These are phyloP conservation scores for Alternaria brassicae DNA, from an alignment of 2,329 filamentous ascomycete species.

Conservation along the genomic window DNA sequence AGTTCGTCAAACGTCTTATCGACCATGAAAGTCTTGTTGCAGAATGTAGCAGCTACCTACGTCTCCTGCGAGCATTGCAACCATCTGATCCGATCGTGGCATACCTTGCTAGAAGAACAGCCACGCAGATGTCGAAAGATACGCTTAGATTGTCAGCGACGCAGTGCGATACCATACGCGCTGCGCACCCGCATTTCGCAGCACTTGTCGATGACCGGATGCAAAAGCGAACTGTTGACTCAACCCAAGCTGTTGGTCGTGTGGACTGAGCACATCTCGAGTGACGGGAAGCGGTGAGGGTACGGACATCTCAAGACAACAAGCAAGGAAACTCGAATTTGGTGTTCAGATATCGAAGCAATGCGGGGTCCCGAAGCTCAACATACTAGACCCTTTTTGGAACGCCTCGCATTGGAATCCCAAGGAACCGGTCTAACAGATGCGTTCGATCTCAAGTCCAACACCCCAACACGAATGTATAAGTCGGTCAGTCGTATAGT, in stretches of 20 bases:
- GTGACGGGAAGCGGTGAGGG: not conserved
- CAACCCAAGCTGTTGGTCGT: not conserved
- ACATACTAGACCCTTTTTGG: not conserved
- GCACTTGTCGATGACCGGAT: not conserved
- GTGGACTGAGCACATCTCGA: not conserved
- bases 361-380: constrained; percentile 1
- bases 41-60: not conserved
- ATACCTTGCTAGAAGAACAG: not conserved
- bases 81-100: not conserved
- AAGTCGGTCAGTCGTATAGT: not conserved
- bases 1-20: constrained; percentile 5
- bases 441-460: not conserved
- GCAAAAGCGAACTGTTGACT: not conserved
- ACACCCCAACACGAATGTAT: not conserved
- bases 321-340: not conserved
- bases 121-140: not conserved
- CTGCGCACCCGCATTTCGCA: not conserved
- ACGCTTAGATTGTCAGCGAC: not conserved
- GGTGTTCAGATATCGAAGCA: not conserved
- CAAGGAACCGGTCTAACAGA: not conserved
- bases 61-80: not conserved
- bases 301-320: not conserved
- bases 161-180: not conserved
- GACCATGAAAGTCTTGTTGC: not conserved
- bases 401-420: not conserved